Evolutionary conservation across 2,329 filamentous ascomycete genomes (phyloP).

Genomic region (Fusarium virguliforme): DNA sequence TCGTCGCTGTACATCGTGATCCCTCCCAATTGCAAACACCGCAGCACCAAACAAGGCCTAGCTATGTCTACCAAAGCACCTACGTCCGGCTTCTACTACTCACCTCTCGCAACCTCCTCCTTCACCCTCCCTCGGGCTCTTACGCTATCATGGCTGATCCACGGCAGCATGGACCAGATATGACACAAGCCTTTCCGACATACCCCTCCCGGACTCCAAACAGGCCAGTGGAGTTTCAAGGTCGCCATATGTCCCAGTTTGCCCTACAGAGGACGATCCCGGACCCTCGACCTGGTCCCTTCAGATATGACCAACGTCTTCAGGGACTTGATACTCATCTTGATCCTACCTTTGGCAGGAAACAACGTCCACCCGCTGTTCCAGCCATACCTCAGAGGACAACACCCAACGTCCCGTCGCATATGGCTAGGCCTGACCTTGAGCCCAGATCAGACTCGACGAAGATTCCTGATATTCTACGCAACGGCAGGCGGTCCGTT

Average conservation of each 20-base stretch:
- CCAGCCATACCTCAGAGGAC: slow-evolving; percentile 3
- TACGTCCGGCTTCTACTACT: slow-evolving; percentile 22
- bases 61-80: background rate
- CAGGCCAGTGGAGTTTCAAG: slow-evolving; percentile 22
- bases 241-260: slow-evolving; percentile 24
- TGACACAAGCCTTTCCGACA: slow-evolving; percentile 16
- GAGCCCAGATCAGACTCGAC: slow-evolving; percentile 41
- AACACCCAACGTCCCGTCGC: slow-evolving; percentile 14
- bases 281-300: slow-evolving; percentile 18
- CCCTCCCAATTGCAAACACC: slow-evolving; percentile 30
- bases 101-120: slow-evolving; percentile 38
- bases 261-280: slow-evolving; percentile 13
- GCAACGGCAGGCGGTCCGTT: slow-evolving; percentile 5
- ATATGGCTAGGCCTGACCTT: slow-evolving; percentile 35
- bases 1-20: slow-evolving; percentile 34
- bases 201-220: slow-evolving; percentile 10
- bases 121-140: slow-evolving; percentile 10
- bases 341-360: slow-evolving; percentile 6
- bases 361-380: slow-evolving; percentile 18
- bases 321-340: slow-evolving; percentile 12
- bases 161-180: slow-evolving; percentile 14
- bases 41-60: slow-evolving; percentile 10
- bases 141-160: slow-evolving; percentile 35
- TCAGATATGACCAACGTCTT: slow-evolving; percentile 19
- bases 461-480: slow-evolving; percentile 45